Base-by-base conservation (phyloP, 1,139 yeast species). In the Sugiyamaella xylanicola region DNA sequence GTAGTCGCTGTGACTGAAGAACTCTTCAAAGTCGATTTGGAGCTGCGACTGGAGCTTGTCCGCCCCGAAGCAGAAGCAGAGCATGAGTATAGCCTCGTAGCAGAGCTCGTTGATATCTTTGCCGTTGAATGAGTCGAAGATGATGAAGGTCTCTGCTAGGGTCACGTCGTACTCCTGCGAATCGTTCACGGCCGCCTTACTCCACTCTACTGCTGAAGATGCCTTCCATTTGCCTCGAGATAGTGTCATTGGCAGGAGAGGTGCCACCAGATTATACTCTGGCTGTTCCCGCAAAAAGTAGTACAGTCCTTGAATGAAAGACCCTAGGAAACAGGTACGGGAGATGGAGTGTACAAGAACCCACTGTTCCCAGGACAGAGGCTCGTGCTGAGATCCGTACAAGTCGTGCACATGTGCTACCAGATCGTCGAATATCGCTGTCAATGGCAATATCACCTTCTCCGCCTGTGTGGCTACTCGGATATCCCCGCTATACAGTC, bases 371-470 rank as follows among this genome's bases (percentile, higher is more conserved):
- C 44, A 47, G 29, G 35, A 19, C n/a, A 13, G 4, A n/a, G 51
- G n/a, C 4, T 27, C 27, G 11, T 45, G 29, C 9, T 37, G 21
- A 11, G 40, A n/a, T 16, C 44, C 21, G 13, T 44, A 32, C 13
- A 17, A n/a, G 3, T 35, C 17, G 27, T n/a, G 39, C 8, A 43
- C 36, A 29, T 45, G 51, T 7, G 47, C 60, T n/a, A 50, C 54
- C 25, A 59, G 41, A 19, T 55, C 58, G 21, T 59, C 62, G 35
- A 57, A 20, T 13, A 59, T 25, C n/a, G 54, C 40, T 8, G 53
- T 17, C 20, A 56, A 25, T 17, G 29, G 50, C 5, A 44, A 35
- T 11, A 51, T 17, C 16, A 37, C 16, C 25, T 41, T 36, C 20
- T 58, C 61, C 1, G 48, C 59, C 11, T 37, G 48, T 9, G 55